A percentile compares a stretch with the other conserved stretches of the same genome.
phyloP scores from a whole-genome alignment of 257 asterid species.

The Paulownia fortunei region DNA sequence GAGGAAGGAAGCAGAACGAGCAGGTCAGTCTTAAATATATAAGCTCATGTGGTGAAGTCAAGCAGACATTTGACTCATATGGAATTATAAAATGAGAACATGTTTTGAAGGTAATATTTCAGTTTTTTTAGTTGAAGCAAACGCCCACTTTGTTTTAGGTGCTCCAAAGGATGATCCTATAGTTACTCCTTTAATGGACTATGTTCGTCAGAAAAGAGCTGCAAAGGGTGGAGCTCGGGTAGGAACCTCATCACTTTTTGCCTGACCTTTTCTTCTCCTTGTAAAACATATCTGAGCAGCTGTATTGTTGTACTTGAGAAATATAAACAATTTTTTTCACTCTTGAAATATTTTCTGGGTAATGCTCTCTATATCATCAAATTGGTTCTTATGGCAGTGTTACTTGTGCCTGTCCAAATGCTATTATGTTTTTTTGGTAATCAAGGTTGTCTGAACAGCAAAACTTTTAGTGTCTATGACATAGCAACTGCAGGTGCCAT shows the following conservation, averaged over 20 bases:
- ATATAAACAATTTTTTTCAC: neutral
- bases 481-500: neutral
- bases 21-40: constrained; percentile 61
- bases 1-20: constrained; percentile 97
- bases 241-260: constrained; percentile 45
- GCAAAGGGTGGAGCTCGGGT: constrained; percentile 92
- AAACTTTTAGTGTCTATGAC: neutral
- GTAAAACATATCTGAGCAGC: constrained; percentile 8
- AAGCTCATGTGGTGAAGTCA: constrained; percentile 11
- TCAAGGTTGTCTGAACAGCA: neutral
- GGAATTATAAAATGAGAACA: constrained; percentile 5
- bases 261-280: constrained; percentile 40
- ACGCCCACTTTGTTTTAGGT: constrained; percentile 56
- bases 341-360: constrained; percentile 18
- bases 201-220: constrained; percentile 94
- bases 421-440: neutral
- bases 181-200: constrained; percentile 95
- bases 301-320: constrained; percentile 8
- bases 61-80: constrained; percentile 37
- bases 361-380: neutral
- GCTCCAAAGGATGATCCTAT: constrained; percentile 76
- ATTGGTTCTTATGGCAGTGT: neutral
- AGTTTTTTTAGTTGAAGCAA: constrained; percentile 29
- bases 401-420: neutral
- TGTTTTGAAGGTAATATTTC: constrained; percentile 15